These are phyloP conservation scores for Sporothrix dimorphospora DNA, from an alignment of 2,329 filamentous ascomycete species.

Conservation along the genomic window DNA sequence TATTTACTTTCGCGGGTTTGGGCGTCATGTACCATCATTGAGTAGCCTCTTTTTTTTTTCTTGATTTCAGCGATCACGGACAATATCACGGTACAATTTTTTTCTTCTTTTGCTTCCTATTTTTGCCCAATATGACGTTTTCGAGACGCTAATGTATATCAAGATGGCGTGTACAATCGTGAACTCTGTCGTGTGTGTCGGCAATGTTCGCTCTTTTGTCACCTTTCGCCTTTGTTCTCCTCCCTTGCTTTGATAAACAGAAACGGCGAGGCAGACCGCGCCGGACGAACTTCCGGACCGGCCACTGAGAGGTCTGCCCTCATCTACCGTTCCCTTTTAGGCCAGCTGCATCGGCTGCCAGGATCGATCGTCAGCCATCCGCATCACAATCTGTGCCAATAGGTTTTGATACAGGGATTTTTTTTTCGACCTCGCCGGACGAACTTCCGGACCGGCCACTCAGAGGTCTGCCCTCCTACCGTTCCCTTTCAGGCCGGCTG, in stretches of 20 bases:
- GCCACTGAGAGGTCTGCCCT: neutral
- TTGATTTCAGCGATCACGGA: neutral
- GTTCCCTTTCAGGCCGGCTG: slow-evolving; percentile 5
- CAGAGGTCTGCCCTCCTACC: neutral
- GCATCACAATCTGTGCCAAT: neutral
- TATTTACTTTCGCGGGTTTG: neutral
- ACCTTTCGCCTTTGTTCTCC: neutral
- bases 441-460: too few relatives aligned
- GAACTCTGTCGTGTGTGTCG: neutral
- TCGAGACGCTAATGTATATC: neutral
- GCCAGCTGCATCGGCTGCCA: slow-evolving; percentile 11
- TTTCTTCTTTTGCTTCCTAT: neutral
- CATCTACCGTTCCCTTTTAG: neutral
- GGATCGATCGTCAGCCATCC: neutral
- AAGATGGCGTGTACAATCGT: neutral
- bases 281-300: too few relatives aligned
- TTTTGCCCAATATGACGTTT: neutral
- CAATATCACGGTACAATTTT: neutral
- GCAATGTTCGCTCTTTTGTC: neutral
- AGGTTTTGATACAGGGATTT: neutral
- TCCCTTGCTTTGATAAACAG: neutral
- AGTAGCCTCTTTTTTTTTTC: neutral
- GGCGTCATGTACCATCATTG: neutral
- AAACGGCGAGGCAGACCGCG: too few relatives aligned
- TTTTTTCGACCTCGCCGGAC: too few relatives aligned